phyloP scores from a whole-genome alignment of 1,284 basidiomycete species.

The Melampsora larici-populina region DNA sequence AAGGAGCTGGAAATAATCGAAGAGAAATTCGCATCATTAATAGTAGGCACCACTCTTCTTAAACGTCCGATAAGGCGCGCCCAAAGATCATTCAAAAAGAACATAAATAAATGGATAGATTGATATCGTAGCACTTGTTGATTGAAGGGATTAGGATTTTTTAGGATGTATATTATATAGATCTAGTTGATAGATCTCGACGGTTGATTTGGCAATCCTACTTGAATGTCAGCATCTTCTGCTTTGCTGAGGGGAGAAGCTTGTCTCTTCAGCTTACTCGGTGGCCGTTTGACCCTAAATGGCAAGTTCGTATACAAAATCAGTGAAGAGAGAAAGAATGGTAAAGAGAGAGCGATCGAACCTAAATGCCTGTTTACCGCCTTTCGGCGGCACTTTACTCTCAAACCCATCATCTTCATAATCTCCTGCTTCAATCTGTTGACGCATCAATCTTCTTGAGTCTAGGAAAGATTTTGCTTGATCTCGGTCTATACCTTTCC shows the following conservation, averaged over 20 bases:
- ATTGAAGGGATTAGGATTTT: no score
- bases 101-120: no score
- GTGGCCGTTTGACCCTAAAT: background rate
- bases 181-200: background rate
- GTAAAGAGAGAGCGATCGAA: background rate
- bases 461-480: conserved; percentile 18
- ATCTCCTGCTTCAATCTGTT: conserved; percentile 38
- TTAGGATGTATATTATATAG: no score
- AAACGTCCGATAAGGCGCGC: no score
- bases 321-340: background rate
- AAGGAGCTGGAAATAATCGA: no score
- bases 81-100: no score
- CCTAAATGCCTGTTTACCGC: conserved; percentile 42
- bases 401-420: conserved; percentile 44
- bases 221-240: background rate
- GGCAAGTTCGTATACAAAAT: background rate
- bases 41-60: no score
- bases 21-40: no score
- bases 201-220: background rate
- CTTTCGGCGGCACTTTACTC: conserved; percentile 43
- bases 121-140: no score
- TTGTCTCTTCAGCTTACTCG: background rate
- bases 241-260: background rate
- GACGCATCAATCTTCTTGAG: conserved; percentile 22
- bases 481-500: conserved; percentile 6